Evolutionary conservation across 1,139 yeast species (phyloP).

Genomic region (Saccharomyces uvarum): DNA sequence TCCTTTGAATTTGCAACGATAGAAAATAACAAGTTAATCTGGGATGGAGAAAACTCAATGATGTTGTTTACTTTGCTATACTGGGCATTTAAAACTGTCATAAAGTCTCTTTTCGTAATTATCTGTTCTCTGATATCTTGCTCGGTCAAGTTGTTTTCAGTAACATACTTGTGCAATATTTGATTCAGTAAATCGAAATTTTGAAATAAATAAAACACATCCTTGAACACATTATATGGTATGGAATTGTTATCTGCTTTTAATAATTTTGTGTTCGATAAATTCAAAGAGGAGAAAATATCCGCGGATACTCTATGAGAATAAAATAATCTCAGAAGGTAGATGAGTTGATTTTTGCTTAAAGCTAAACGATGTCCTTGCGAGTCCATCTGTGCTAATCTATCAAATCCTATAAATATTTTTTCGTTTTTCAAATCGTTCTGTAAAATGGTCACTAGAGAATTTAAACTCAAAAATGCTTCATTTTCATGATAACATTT

Average conservation of each 20-base stretch:
- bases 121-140: constrained; percentile 24
- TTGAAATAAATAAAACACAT: constrained; percentile 33
- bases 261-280: constrained; percentile 25
- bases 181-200: constrained; percentile 36
- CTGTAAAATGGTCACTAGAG: constrained; percentile 34
- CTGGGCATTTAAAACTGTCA: constrained; percentile 30
- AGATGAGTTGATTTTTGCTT: constrained; percentile 32
- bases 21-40: constrained; percentile 34
- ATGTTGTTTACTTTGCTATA: constrained; percentile 36
- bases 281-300: constrained; percentile 31
- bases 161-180: constrained; percentile 31
- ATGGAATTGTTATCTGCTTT: constrained; percentile 30
- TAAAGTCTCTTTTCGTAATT: constrained; percentile 34
- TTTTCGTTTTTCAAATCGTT: constrained; percentile 33
- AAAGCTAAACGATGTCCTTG: constrained; percentile 26
- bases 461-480: constrained; percentile 27
- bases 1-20: constrained; percentile 33
- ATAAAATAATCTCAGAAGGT: constrained; percentile 29
- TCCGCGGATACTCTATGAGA: constrained; percentile 34
- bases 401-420: constrained; percentile 26
- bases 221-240: constrained; percentile 34
- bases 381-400: constrained; percentile 25
- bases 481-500: constrained; percentile 20
- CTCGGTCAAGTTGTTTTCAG: constrained; percentile 24
- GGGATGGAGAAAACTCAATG: constrained; percentile 35